These are phyloP conservation scores for Macrophomina pseudophaseolina DNA, from an alignment of 2,329 filamentous ascomycete species.

Conservation along the genomic window DNA sequence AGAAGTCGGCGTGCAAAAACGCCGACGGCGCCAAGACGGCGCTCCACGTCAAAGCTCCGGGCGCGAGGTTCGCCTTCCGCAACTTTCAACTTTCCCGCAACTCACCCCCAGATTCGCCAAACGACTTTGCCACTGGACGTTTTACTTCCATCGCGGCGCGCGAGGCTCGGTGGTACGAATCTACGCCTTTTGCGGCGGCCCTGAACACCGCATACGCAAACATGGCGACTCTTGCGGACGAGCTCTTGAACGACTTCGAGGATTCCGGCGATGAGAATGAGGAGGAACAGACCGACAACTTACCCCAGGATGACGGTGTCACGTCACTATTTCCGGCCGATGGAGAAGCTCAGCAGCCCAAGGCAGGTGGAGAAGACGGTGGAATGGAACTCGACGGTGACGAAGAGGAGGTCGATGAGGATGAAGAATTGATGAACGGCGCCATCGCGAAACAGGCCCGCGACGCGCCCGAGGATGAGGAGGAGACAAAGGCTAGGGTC, in stretches of 20 bases:
- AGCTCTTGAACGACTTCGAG: constrained; percentile 89
- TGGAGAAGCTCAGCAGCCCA: constrained; percentile 35
- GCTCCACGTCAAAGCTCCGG: not conserved
- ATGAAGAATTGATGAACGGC: constrained; percentile 61
- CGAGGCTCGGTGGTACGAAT: not conserved
- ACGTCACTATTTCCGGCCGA: constrained; percentile 28
- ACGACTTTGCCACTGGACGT: not conserved
- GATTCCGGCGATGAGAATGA: constrained; percentile 81
- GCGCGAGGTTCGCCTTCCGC: constrained; percentile 4
- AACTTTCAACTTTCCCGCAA: not conserved
- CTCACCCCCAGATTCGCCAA: not conserved
- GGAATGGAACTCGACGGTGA: constrained; percentile 66
- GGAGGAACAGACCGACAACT: constrained; percentile 58
- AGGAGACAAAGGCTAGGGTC: constrained; percentile 76
- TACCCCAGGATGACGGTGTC: constrained; percentile 39
- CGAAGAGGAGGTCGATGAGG: constrained; percentile 64
- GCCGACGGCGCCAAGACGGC: constrained; percentile 15
- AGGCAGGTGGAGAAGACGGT: constrained; percentile 31
- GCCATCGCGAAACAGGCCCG: constrained; percentile 45
- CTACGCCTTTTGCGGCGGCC: no score
- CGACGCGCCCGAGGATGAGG: constrained; percentile 65
- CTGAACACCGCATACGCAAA: constrained; percentile 5
- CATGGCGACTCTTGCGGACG: constrained; percentile 89
- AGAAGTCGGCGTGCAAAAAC: constrained; percentile 11
- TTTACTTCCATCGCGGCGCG: not conserved